Conservation (phyloP, 176 grass and related monocot species). For the Tillandsia leiboldiana region DNA sequence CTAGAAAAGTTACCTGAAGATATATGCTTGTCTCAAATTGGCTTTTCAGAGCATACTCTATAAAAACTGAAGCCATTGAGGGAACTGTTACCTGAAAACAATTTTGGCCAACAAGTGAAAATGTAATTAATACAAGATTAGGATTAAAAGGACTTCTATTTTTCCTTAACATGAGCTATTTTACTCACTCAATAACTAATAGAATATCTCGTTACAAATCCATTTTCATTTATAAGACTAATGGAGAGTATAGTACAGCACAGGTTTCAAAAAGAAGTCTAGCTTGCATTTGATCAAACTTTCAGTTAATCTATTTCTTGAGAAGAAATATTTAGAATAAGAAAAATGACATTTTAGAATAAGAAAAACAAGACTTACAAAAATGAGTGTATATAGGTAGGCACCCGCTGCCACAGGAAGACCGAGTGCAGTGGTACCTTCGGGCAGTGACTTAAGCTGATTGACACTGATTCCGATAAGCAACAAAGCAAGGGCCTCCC, state of each 20-base stretch:
- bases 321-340: neutral
- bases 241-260: neutral
- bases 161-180: neutral
- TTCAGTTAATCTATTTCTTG: neutral
- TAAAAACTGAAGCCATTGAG: slow-evolving; percentile 87
- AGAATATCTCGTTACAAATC: neutral
- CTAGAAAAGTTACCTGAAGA: slow-evolving; percentile 63
- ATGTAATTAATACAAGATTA: neutral
- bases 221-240: neutral
- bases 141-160: neutral
- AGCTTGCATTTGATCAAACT: neutral
- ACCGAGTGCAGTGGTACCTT: slow-evolving; percentile 69
- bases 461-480: slow-evolving; percentile 96
- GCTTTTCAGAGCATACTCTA: slow-evolving; percentile 94
- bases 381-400: slow-evolving; percentile 82
- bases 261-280: neutral
- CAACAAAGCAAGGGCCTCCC: slow-evolving; percentile 92
- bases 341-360: neutral
- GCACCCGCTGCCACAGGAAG: slow-evolving; percentile 81
- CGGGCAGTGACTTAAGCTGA: slow-evolving; percentile 80
- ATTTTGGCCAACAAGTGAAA: neutral
- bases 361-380: slow-evolving; percentile 48
- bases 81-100: slow-evolving; percentile 61
- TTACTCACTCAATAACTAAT: neutral
- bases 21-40: slow-evolving; percentile 99